Percentiles rank a stretch among this genome's conserved stretches.
Conservation (phyloP, 306 rosid genomes). For the Bauhinia variegata region DNA sequence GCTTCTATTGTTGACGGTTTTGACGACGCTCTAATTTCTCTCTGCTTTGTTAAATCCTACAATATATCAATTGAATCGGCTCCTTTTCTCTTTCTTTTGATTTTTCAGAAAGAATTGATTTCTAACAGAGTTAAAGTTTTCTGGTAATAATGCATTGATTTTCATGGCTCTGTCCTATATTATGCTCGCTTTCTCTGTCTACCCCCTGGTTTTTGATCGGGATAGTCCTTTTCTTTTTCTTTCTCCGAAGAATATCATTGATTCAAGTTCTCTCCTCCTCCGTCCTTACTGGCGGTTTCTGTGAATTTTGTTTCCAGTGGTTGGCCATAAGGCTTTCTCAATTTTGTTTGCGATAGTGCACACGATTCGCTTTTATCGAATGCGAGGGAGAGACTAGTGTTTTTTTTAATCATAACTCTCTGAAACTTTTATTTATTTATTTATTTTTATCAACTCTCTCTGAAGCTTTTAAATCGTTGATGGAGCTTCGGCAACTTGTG, state of each 20-base stretch:
- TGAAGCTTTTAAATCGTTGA: not conserved
- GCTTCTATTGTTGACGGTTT: constrained; percentile 13
- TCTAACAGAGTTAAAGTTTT: constrained; percentile 15
- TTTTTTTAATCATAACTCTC: not conserved
- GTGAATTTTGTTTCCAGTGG: constrained; percentile 16
- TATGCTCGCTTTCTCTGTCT: constrained; percentile 20
- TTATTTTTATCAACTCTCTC: too few relatives aligned
- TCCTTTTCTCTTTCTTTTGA: constrained; percentile 5
- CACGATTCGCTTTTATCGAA: not conserved
- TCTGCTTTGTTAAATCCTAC: constrained; percentile 25
- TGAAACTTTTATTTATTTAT: not conserved
- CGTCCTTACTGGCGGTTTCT: not conserved
- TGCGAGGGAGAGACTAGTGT: too few relatives aligned
- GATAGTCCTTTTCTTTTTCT: constrained; percentile 8
- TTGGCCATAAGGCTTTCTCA: not conserved
- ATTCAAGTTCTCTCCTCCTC: constrained; percentile 5
- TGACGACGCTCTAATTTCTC: constrained; percentile 32
- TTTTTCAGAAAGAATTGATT: constrained; percentile 21
- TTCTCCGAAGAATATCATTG: not conserved
- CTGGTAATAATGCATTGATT: constrained; percentile 36
- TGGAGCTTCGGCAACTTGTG: not conserved
- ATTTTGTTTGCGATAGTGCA: not conserved
- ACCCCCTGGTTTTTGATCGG: constrained; percentile 20
- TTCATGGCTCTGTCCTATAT: constrained; percentile 7
- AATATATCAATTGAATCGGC: constrained; percentile 26